Base-by-base conservation (phyloP, 164 flowering plant species). In the Hamamelis virginiana region DNA sequence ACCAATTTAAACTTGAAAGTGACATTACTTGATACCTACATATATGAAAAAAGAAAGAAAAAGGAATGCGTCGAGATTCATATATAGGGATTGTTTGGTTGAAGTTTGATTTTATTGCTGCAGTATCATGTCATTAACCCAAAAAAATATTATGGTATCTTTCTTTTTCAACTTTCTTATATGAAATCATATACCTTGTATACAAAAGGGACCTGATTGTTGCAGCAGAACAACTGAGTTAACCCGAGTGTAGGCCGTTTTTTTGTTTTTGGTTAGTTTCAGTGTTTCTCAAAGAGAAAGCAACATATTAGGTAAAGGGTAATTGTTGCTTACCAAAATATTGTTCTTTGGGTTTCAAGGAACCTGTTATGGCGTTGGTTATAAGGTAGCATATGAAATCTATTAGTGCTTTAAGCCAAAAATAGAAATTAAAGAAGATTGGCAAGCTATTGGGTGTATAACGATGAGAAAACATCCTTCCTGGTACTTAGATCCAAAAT, bases 281-380 rank as follows among this genome's bases (percentile, higher is more conserved):
- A 12, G 38, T 19, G 56, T 63, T 67, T 33, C 72, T 48, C 44
- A 72, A 33, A 68, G 41, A 27, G 64, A 50, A 76, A 76, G 76
- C 79, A 76, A 68, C 26, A 46, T 50, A 72, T 76, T 76, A 72
- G 76, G 79, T 76, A 38, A 65, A 16, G 60, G 53, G 76, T 68
- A 52, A 27, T 41, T 76, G 79, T 76, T 76, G 79, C 73, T 68
- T 76, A 56, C 56, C 53, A 56, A 22, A 59, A 38, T 47, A 21
- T 47, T 69, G 5, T 19, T 71, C n/a, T n/a, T 55, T 72, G 75
- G 23, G 23, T 22, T 70, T 62, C 38, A 70, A 75, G 78, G 64
- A 70, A 75, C 26, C 46, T n/a, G 1, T 21, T 14, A 16, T 46
- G 27, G 65, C 46, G 23, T 66, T 10, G 43, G 65, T 50, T 74